Percentiles rank a stretch among this genome's conserved stretches.
These are phyloP conservation scores for Colletotrichum liriopes DNA, from an alignment of 2,329 filamentous ascomycete genomes.

Conservation along the genomic window DNA sequence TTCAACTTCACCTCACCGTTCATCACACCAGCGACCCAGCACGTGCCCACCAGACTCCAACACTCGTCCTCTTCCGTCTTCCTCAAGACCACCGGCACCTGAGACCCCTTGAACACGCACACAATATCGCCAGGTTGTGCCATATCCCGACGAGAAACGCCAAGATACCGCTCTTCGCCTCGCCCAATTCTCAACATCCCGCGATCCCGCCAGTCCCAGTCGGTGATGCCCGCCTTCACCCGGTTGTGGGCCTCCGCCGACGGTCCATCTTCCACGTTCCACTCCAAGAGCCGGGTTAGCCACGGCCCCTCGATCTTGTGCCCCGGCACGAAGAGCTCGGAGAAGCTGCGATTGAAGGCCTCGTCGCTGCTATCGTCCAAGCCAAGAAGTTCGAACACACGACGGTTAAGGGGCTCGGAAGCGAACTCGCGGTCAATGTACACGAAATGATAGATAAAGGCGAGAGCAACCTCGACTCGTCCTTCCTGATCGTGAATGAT, in stretches of 20 bases:
- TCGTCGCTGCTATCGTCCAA: neutral
- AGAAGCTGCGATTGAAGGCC: neutral
- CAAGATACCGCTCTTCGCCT: neutral
- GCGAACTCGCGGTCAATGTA: neutral
- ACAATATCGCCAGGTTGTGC: neutral
- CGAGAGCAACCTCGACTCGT: neutral
- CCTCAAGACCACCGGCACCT: neutral
- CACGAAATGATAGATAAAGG: neutral
- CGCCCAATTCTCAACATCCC: neutral
- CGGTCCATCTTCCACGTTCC: neutral
- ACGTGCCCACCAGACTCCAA: constrained; percentile 1
- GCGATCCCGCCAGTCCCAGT: neutral
- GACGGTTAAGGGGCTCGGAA: neutral
- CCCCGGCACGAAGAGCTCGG: neutral
- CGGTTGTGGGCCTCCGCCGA: neutral
- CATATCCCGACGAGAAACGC: neutral
- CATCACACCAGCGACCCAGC: constrained; percentile 1
- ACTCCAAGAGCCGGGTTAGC: neutral
- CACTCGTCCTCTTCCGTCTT: neutral
- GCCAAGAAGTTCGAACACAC: neutral
- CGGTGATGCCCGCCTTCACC: neutral
- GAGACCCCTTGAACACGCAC: neutral
- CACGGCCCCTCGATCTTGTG: neutral
- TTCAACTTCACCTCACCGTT: neutral
- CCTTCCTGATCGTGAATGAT: neutral